Percentiles rank a stretch among this genome's conserved stretches.
Conservation (phyloP, 768 basidiomycete genomes). For the Naganishia vaughanmartiniae region DNA sequence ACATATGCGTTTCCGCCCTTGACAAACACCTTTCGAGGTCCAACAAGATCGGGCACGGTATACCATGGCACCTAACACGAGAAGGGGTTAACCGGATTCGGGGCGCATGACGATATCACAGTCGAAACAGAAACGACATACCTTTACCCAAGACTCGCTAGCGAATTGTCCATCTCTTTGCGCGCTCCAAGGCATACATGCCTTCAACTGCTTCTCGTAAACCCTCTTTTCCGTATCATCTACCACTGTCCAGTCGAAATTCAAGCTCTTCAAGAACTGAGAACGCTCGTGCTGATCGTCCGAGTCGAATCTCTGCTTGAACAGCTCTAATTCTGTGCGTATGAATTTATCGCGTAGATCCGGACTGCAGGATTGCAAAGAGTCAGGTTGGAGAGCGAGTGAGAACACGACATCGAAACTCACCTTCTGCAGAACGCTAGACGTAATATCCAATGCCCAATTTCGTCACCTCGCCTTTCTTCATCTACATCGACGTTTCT, state of each 20-base stretch:
- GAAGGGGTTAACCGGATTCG: not conserved
- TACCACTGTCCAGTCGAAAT: slow-evolving; percentile 54
- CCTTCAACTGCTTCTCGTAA: slow-evolving; percentile 58
- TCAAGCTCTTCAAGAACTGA: slow-evolving; percentile 61
- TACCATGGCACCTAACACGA: slow-evolving; percentile 86
- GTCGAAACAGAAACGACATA: slow-evolving; percentile 41
- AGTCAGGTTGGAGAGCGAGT: not conserved
- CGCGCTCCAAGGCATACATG: slow-evolving; percentile 55
- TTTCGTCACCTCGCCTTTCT: slow-evolving; percentile 76
- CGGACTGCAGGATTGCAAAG: slow-evolving; percentile 59
- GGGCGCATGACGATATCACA: not conserved
- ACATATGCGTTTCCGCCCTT: slow-evolving; percentile 85
- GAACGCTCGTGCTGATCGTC: slow-evolving; percentile 62
- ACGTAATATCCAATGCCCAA: slow-evolving; percentile 89
- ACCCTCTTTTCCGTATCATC: slow-evolving; percentile 27
- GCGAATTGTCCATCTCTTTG: slow-evolving; percentile 53
- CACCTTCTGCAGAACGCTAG: slow-evolving; percentile 96
- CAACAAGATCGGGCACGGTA: slow-evolving; percentile 86
- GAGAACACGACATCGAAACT: slow-evolving; percentile 52
- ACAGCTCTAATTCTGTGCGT: slow-evolving; percentile 81
- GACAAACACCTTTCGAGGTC: slow-evolving; percentile 73
- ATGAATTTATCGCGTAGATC: slow-evolving; percentile 84
- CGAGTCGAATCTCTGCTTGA: slow-evolving; percentile 72
- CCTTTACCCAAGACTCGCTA: slow-evolving; percentile 74
- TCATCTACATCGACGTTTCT: slow-evolving; percentile 57